Percentiles rank a stretch among this genome's conserved stretches.
Conservation (phyloP, 2,329 filamentous ascomycete species). For the Davidsoniella virescens region DNA sequence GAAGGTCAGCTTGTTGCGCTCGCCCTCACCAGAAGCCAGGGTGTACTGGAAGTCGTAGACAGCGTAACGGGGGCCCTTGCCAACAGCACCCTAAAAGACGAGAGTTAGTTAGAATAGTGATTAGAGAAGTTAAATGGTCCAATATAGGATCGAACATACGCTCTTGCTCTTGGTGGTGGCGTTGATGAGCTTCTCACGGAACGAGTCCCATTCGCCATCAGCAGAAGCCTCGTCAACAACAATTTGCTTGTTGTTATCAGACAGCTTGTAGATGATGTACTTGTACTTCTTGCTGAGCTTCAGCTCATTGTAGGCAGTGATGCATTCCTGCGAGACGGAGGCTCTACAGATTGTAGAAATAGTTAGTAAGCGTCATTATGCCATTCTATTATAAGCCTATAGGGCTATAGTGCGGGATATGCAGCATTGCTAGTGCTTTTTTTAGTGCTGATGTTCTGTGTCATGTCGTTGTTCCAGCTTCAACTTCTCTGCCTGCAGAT, state of each 20-base stretch:
- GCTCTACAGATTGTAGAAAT: slow-evolving; percentile 35
- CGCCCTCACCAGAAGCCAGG: slow-evolving; percentile 54
- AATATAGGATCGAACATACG: slow-evolving; percentile 24
- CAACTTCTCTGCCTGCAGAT: background rate
- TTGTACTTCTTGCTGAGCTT: slow-evolving; percentile 71
- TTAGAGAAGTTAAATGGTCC: background rate
- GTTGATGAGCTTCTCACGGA: slow-evolving; percentile 61
- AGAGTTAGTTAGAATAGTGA: background rate
- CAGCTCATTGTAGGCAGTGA: slow-evolving; percentile 58
- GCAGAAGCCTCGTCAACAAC: slow-evolving; percentile 59
- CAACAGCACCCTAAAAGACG: slow-evolving; percentile 31
- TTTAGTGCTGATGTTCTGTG: too few relatives aligned
- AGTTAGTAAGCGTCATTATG: slow-evolving; percentile 4
- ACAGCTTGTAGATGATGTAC: slow-evolving; percentile 80
- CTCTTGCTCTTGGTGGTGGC: slow-evolving; percentile 56
- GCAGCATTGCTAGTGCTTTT: too few relatives aligned
- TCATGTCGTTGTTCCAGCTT: background rate
- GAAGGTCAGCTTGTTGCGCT: slow-evolving; percentile 64
- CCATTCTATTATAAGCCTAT: background rate
- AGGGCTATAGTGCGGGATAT: background rate
- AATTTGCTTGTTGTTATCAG: slow-evolving; percentile 68
- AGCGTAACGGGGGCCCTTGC: slow-evolving; percentile 64
- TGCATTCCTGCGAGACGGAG: slow-evolving; percentile 55
- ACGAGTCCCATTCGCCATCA: slow-evolving; percentile 51
- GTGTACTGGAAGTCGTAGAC: slow-evolving; percentile 75